A percentile compares a stretch with the other conserved stretches of the same genome.
Evolutionary conservation across 2,329 filamentous ascomycete genomes (phyloP).

Genomic region (Cladosporium colombiae): DNA sequence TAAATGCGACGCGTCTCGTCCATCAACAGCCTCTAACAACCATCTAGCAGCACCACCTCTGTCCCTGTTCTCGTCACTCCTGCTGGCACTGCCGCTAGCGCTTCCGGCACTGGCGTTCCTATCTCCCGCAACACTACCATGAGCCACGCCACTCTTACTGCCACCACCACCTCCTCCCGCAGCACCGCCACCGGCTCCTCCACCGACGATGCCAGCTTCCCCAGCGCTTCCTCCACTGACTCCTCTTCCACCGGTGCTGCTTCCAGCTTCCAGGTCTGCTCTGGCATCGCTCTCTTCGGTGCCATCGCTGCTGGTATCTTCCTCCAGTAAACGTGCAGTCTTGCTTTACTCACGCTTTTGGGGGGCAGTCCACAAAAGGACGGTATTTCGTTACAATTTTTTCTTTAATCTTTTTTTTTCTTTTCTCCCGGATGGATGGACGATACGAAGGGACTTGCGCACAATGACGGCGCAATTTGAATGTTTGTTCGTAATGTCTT

Average conservation of each 20-base stretch:
- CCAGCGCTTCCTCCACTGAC: slow-evolving; percentile 5
- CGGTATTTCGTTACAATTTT: background rate
- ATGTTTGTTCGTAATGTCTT: slow-evolving; percentile 17
- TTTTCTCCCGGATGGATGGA: background rate
- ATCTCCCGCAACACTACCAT: slow-evolving; percentile 35
- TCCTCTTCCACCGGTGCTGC: slow-evolving; percentile 27
- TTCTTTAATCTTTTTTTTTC: slow-evolving; percentile 5
- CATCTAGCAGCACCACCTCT: slow-evolving; percentile 24
- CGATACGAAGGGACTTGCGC: background rate
- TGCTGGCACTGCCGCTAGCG: slow-evolving; percentile 19
- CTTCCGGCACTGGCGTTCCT: slow-evolving; percentile 29
- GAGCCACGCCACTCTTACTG: slow-evolving; percentile 27
- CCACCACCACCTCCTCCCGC: slow-evolving; percentile 20
- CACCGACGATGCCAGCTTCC: slow-evolving; percentile 18
- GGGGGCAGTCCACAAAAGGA: background rate
- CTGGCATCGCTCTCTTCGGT: slow-evolving; percentile 43
- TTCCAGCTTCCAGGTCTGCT: slow-evolving; percentile 32
- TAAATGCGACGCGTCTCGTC: background rate
- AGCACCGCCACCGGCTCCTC: slow-evolving; percentile 20
- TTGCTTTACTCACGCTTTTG: background rate
- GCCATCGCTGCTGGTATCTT: slow-evolving; percentile 43
- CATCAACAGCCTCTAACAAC: background rate
- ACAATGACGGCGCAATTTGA: slow-evolving; percentile 1
- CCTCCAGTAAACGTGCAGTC: slow-evolving; percentile 13
- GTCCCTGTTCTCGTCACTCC: slow-evolving; percentile 19